Evolutionary conservation across 768 basidiomycete genomes (phyloP), one percentile per base, ranked within the genome.

Genomic region (Lactarius hatsudake): DNA sequence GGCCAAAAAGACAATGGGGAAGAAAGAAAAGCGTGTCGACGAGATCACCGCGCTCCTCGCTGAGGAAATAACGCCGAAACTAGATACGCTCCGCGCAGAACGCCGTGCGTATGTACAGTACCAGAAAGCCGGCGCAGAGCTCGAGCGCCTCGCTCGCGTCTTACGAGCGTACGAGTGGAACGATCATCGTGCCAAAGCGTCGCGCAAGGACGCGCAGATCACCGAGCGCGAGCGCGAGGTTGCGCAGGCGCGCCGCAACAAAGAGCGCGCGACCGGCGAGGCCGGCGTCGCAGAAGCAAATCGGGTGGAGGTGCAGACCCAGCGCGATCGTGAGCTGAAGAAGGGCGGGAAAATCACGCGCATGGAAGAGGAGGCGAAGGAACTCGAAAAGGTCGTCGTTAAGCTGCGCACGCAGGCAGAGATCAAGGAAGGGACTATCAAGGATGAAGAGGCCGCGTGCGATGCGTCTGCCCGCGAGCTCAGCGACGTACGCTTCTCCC

Each of bases 1-100:
- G 76, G 96, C 96, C 8, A 85, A 89, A 74, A 94, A 91, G 78
- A 97, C 93, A 0, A 99, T 99, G 90, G 83, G 84, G 30, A 98
- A 96, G 83, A 98, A 98, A 79, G 94, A 98, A 71, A 98, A 96
- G 78, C 89, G 91, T 67, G 90, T 98, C 17, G 87, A 92, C 65
- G 96, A 98, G 77, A 88, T 97, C 74, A 89, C 84, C 18, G 81
- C 86, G 1, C 81, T 93, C 23, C 85, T 98, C 30, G 77, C 79
- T 0, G 95, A 98, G 76, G 97, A 98, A 78, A 97, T 98, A 74
- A 89, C 86, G 0, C 96, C 97, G 0, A 98, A 98, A 75, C 81
- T 98, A 53, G 90, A 98, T 73, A 94, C 89, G 70, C 87, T 98
- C 2, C 87, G 96, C 10, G 80, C 81, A 23, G 94, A 99, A 79